A percentile compares a stretch with the other conserved stretches of the same genome.
phyloP scores from a whole-genome alignment of 202 grass and related monocot genomes.

The Saccharum hybrid region DNA sequence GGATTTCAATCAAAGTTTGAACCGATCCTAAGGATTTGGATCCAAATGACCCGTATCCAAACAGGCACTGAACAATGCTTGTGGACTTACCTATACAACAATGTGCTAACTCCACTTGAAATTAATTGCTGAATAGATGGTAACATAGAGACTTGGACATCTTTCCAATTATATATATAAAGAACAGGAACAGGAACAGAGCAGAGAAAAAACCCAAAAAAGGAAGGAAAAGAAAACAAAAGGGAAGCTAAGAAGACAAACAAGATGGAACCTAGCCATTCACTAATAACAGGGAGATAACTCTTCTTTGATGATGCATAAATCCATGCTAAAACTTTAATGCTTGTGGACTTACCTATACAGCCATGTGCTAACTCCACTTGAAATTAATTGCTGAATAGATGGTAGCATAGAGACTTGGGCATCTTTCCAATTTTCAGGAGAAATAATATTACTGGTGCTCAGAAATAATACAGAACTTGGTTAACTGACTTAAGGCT shows the following conservation, averaged over 20 bases:
- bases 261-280: neutral
- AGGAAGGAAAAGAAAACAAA: neutral
- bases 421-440: slow-evolving; percentile 53
- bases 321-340: neutral
- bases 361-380: slow-evolving; percentile 56
- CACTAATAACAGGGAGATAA: neutral
- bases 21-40: neutral
- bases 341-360: slow-evolving; percentile 45
- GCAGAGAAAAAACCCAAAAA: neutral
- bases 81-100: slow-evolving; percentile 52
- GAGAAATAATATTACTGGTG: slow-evolving; percentile 43
- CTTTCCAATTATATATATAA: slow-evolving; percentile 44
- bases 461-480: slow-evolving; percentile 10
- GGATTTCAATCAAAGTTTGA: neutral
- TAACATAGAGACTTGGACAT: slow-evolving; percentile 47
- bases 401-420: slow-evolving; percentile 46
- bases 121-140: slow-evolving; percentile 47
- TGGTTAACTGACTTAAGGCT: slow-evolving; percentile 25
- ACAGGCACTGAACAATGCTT: neutral
- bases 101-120: slow-evolving; percentile 50
- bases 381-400: slow-evolving; percentile 54
- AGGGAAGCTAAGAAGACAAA: neutral
- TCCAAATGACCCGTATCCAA: slow-evolving; percentile 10
- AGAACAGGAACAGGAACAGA: neutral
- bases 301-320: neutral